phyloP scores from a whole-genome alignment of 2,329 filamentous ascomycete species.

The Colletotrichum sp. region DNA sequence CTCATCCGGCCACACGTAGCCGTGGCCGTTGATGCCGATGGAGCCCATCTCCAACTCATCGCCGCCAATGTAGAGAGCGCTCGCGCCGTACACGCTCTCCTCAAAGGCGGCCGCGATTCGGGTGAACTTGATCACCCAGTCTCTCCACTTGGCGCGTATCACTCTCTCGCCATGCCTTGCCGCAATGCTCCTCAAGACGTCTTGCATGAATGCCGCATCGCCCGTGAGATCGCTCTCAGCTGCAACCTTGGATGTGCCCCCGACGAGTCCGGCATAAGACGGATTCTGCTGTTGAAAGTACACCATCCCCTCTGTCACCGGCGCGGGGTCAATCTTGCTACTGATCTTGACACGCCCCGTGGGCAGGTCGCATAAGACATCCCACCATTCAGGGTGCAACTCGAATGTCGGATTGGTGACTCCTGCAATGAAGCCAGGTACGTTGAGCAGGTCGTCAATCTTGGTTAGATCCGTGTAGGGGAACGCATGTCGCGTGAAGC shows the following conservation, averaged over 20 bases:
- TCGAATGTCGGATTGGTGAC: constrained; percentile 98
- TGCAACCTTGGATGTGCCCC: constrained; percentile 42
- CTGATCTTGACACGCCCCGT: constrained; percentile 95
- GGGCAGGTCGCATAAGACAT: constrained; percentile 90
- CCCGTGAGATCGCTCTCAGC: constrained; percentile 74
- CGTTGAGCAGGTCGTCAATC: constrained; percentile 93
- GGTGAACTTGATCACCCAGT: constrained; percentile 94
- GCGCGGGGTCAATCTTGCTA: constrained; percentile 80
- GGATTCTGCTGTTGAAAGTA: constrained; percentile 87
- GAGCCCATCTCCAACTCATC: constrained; percentile 69
- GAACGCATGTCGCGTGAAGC: constrained; percentile 95
- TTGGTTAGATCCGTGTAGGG: constrained; percentile 98
- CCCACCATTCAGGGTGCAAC: constrained; percentile 97
- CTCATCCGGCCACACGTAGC: constrained; percentile 94
- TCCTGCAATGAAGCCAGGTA: constrained; percentile 96
- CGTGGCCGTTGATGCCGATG: constrained; percentile 76
- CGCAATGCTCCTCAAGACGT: constrained; percentile 81
- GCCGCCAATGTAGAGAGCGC: constrained; percentile 83
- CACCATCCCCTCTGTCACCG: constrained; percentile 80
- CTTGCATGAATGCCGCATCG: constrained; percentile 87
- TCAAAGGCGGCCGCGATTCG: constrained; percentile 93
- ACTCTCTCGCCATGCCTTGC: constrained; percentile 88
- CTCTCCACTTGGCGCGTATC: constrained; percentile 89
- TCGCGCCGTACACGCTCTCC: constrained; percentile 92
- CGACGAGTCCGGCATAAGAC: constrained; percentile 55